These are phyloP conservation scores for Violaceomyces palustris DNA, from an alignment of 1,284 basidiomycete species.

Conservation along the genomic window DNA sequence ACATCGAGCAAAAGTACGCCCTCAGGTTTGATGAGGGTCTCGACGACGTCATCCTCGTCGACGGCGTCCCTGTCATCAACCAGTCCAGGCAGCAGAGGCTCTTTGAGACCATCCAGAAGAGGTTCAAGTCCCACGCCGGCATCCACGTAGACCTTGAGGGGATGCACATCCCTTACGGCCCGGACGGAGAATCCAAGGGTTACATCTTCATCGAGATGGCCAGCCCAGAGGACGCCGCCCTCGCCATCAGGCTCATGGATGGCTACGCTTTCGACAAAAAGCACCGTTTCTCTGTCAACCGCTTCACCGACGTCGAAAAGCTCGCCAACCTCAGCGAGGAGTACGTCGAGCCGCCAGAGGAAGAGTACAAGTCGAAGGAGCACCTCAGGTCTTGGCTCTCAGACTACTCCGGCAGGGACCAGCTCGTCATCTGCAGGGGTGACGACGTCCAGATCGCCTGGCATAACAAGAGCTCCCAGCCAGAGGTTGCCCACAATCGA, in stretches of 20 bases:
- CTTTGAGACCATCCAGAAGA: slow-evolving; percentile 53
- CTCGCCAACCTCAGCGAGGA: slow-evolving; percentile 75
- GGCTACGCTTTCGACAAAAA: slow-evolving; percentile 85
- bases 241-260: slow-evolving; percentile 75
- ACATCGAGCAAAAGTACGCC: slow-evolving; percentile 82
- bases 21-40: slow-evolving; percentile 53
- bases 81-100: slow-evolving; percentile 52
- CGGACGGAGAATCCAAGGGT: slow-evolving; percentile 53
- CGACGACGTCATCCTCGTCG: slow-evolving; percentile 55
- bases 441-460: slow-evolving; percentile 87
- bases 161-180: slow-evolving; percentile 54
- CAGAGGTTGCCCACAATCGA: slow-evolving; percentile 66
- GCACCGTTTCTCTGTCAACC: slow-evolving; percentile 84
- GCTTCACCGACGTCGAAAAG: slow-evolving; percentile 86
- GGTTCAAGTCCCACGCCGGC: slow-evolving; percentile 52
- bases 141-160: slow-evolving; percentile 46
- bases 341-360: slow-evolving; percentile 72
- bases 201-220: slow-evolving; percentile 87
- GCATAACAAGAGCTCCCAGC: slow-evolving; percentile 85
- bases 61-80: slow-evolving; percentile 54
- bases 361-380: slow-evolving; percentile 84
- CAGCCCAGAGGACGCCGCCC: slow-evolving; percentile 71
- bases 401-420: slow-evolving; percentile 86
- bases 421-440: slow-evolving; percentile 88
- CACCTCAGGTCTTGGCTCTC: slow-evolving; percentile 92